phyloP scores from a whole-genome alignment of 352 stramenopile species.

The Phytophthora pluvialis region DNA sequence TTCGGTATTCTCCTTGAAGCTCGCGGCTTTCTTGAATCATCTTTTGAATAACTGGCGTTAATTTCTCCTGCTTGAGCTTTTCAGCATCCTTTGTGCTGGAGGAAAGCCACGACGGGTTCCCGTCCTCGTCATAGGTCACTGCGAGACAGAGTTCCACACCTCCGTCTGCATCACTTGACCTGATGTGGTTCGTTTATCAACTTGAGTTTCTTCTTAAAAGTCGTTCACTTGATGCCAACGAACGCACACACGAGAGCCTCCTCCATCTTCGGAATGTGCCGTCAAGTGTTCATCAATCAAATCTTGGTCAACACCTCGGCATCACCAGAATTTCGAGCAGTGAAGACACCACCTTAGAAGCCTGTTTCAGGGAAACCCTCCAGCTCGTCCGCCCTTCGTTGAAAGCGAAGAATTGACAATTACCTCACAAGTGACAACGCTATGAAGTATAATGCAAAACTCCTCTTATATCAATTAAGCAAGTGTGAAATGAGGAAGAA shows the following conservation, averaged over 20 bases:
- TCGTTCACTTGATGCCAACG: too few species aligned
- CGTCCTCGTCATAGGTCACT: neutral
- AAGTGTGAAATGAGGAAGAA: constrained; percentile 5
- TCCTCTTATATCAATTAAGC: constrained; percentile 15
- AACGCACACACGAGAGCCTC: too few species aligned
- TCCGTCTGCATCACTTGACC: neutral
- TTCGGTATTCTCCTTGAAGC: neutral
- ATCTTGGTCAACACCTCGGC: too few species aligned
- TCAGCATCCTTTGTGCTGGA: neutral
- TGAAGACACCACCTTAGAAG: too few species aligned
- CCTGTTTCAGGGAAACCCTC: too few species aligned
- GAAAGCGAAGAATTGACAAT: neutral
- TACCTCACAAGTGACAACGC: constrained; percentile 17
- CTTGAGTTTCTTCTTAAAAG: too few species aligned
- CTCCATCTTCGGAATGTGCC: too few species aligned
- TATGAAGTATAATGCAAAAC: neutral
- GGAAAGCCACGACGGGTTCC: neutral
- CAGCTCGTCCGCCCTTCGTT: constrained; percentile 6
- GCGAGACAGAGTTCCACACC: neutral
- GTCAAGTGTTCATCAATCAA: too few species aligned
- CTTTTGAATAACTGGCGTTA: neutral
- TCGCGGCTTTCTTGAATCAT: neutral
- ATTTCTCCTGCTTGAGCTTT: neutral
- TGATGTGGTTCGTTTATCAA: too few species aligned
- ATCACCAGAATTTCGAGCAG: too few species aligned